These are phyloP conservation scores for Periconia macrospinosa DNA, from an alignment of 2,329 filamentous ascomycete genomes.

Conservation along the genomic window DNA sequence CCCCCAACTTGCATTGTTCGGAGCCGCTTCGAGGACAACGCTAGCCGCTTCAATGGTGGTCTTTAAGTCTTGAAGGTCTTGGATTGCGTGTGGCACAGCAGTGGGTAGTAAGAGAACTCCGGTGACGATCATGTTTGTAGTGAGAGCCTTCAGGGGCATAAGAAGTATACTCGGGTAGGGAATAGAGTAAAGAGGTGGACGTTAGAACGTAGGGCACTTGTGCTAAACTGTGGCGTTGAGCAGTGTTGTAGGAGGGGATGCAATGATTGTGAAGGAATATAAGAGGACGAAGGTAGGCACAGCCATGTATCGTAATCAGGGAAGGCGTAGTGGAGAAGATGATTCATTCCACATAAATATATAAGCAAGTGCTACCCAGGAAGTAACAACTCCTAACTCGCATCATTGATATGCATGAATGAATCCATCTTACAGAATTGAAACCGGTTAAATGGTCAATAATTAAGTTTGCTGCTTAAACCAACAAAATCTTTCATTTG, in stretches of 20 bases:
- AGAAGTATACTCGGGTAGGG: constrained; percentile 11
- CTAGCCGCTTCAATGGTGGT: constrained; percentile 31
- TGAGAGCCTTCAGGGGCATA: constrained; percentile 4
- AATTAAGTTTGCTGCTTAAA: no score
- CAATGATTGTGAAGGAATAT: neutral
- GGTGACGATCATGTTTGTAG: constrained; percentile 28
- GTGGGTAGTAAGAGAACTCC: constrained; percentile 28
- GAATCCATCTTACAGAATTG: no score
- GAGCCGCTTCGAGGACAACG: constrained; percentile 27
- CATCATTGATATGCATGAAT: no score
- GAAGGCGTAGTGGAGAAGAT: no score
- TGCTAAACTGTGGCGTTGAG: neutral
- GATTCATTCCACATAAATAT: no score
- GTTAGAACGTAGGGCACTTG: neutral
- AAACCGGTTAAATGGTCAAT: no score
- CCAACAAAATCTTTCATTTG: no score
- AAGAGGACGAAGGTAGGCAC: neutral
- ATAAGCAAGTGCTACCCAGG: no score
- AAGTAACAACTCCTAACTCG: no score
- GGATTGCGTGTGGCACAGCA: constrained; percentile 26
- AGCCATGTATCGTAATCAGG: no score
- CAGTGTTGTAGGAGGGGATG: neutral
- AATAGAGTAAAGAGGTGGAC: neutral
- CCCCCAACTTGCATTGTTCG: constrained; percentile 34
- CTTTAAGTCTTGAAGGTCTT: constrained; percentile 32